Evolutionary conservation across 495 filamentous ascomycete species (phyloP).

Genomic region (Diplogelasinospora grovesii): DNA sequence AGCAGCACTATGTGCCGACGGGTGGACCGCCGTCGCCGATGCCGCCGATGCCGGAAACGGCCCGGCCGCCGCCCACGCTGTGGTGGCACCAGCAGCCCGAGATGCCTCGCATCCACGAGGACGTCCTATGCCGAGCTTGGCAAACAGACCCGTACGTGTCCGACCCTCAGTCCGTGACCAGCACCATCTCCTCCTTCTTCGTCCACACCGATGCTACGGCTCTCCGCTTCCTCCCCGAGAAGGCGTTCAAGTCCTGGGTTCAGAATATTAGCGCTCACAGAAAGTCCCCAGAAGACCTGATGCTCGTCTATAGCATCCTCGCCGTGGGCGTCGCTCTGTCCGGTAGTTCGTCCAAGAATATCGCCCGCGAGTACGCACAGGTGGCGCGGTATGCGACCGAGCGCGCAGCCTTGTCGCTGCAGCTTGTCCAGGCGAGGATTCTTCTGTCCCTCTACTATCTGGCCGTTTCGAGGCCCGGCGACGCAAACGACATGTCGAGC

Average conservation of each 20-base stretch:
- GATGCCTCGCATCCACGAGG: constrained; percentile 37
- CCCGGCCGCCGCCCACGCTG: constrained; percentile 17
- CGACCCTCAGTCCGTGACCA: constrained; percentile 34
- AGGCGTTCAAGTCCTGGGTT: constrained; percentile 27
- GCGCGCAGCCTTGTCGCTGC: constrained; percentile 46
- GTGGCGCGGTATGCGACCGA: constrained; percentile 55
- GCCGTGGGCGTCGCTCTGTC: constrained; percentile 54
- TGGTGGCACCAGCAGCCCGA: constrained; percentile 38
- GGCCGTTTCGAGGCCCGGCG: constrained; percentile 43
- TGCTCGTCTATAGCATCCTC: constrained; percentile 63
- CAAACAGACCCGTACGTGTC: constrained; percentile 56
- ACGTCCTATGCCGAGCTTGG: constrained; percentile 52
- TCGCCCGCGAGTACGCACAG: constrained; percentile 43
- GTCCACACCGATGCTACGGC: constrained; percentile 15
- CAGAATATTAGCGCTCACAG: constrained; percentile 39
- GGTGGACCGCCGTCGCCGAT: constrained; percentile 24
- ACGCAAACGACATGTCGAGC: constrained; percentile 55
- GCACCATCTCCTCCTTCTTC: constrained; percentile 19
- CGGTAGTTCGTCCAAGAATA: constrained; percentile 41
- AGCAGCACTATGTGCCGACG: constrained; percentile 31
- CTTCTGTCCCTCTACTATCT: constrained; percentile 61
- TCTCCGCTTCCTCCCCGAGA: constrained; percentile 44
- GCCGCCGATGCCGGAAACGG: constrained; percentile 28
- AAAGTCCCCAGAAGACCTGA: constrained; percentile 59
- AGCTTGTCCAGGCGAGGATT: constrained; percentile 56